Evolutionary conservation across 2,329 filamentous ascomycete genomes (phyloP).

Genomic region (Paracoccidioides brasiliensis): DNA sequence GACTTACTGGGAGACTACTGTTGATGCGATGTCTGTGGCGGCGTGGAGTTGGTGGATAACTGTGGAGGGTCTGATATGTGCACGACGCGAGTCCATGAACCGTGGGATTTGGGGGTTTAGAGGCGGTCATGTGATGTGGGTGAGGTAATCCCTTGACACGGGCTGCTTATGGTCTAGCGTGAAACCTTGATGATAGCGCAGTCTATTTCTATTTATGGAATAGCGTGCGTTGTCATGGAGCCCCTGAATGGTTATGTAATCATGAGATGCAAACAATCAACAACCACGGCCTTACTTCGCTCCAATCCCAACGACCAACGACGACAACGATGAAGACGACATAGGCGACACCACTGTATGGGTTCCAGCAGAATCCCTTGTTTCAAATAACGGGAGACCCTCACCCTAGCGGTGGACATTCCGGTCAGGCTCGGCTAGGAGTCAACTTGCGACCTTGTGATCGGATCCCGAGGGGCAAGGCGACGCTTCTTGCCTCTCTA

Average conservation of each 20-base stretch:
- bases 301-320: neutral
- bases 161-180: neutral
- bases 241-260: slow-evolving; percentile 3
- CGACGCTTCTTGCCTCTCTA: neutral
- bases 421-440: neutral
- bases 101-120: neutral
- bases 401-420: neutral
- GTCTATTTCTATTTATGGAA: neutral
- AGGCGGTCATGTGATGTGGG: neutral
- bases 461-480: neutral
- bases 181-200: neutral
- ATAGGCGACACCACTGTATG: too few relatives aligned
- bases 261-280: slow-evolving; percentile 3
- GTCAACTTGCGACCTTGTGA: neutral
- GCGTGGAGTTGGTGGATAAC: neutral
- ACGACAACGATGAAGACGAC: neutral
- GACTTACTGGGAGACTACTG: neutral
- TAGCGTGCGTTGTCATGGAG: slow-evolving; percentile 5
- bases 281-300: neutral
- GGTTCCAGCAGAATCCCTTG: too few relatives aligned
- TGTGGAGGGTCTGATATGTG: slow-evolving; percentile 5
- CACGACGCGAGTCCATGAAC: neutral
- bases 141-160: neutral
- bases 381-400: neutral
- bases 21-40: neutral